These are phyloP conservation scores for Colletotrichum theobromicola DNA, from an alignment of 2,329 filamentous ascomycete species.

Conservation along the genomic window DNA sequence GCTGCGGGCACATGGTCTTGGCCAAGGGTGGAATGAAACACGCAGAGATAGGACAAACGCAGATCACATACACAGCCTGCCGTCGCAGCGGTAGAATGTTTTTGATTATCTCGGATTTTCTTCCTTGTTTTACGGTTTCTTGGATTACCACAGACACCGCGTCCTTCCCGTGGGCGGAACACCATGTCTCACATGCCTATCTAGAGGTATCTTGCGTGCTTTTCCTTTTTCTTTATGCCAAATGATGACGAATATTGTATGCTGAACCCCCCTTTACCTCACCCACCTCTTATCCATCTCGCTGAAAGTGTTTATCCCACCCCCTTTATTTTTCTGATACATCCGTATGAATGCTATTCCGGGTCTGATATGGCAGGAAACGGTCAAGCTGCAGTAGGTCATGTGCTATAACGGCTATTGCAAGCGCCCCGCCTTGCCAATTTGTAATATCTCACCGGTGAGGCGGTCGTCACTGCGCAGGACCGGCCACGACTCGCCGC, in stretches of 20 bases:
- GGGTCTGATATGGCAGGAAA: background rate
- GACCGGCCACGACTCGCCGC: slow-evolving; percentile 84
- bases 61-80: background rate
- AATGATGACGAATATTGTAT: background rate
- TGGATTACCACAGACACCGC: background rate
- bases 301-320: background rate
- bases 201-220: slow-evolving; percentile 15
- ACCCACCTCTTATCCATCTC: background rate
- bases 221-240: background rate
- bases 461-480: slow-evolving; percentile 76
- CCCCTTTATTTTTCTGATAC: background rate
- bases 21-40: background rate
- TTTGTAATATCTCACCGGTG: slow-evolving; percentile 83
- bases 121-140: slow-evolving; percentile 10
- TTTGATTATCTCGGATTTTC: background rate
- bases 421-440: slow-evolving; percentile 75
- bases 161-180: background rate
- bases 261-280: background rate
- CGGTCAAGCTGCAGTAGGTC: background rate
- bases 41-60: background rate
- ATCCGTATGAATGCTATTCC: background rate
- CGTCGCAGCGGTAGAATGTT: background rate
- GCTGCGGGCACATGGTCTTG: background rate
- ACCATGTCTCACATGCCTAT: slow-evolving; percentile 10
- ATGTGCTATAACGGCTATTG: background rate